phyloP scores from a whole-genome alignment of 164 flowering plant genomes.

The Stephania yunnanensis region DNA sequence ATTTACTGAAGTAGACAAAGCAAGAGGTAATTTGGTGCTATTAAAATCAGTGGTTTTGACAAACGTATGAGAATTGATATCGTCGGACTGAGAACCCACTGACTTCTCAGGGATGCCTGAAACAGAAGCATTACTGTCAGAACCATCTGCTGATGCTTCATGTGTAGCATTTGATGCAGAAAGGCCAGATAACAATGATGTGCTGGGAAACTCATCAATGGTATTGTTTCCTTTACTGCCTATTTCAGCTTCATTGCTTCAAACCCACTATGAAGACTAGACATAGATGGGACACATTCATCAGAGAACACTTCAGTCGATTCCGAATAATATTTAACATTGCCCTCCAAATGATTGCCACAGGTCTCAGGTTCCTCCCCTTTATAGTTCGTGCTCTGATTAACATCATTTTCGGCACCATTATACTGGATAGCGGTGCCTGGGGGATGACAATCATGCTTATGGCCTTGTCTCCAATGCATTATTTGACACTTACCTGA shows the following conservation, averaged over 20 bases:
- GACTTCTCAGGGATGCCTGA: constrained; percentile 21
- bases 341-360: constrained; percentile 17
- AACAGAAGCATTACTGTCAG: constrained; percentile 24
- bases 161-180: constrained; percentile 16
- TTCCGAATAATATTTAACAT: constrained; percentile 7
- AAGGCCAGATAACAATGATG: constrained; percentile 21
- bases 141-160: constrained; percentile 29
- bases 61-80: constrained; percentile 11
- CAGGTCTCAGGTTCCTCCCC: constrained; percentile 13
- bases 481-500: constrained; percentile 82
- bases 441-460: constrained; percentile 59
- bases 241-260: constrained; percentile 12
- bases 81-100: constrained; percentile 17
- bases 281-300: constrained; percentile 15
- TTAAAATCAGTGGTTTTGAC: constrained; percentile 9
- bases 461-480: constrained; percentile 90
- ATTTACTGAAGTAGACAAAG: constrained; percentile 26
- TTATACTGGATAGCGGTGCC: constrained; percentile 3
- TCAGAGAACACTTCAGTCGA: constrained; percentile 11
- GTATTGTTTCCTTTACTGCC: constrained; percentile 18
- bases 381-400: constrained; percentile 9
- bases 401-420: constrained; percentile 21
- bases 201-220: constrained; percentile 24
- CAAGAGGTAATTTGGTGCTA: constrained; percentile 19
- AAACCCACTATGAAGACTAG: constrained; percentile 12